These are phyloP conservation scores for Infundibulicybe gibba DNA, from an alignment of 768 basidiomycete genomes.

Conservation along the genomic window DNA sequence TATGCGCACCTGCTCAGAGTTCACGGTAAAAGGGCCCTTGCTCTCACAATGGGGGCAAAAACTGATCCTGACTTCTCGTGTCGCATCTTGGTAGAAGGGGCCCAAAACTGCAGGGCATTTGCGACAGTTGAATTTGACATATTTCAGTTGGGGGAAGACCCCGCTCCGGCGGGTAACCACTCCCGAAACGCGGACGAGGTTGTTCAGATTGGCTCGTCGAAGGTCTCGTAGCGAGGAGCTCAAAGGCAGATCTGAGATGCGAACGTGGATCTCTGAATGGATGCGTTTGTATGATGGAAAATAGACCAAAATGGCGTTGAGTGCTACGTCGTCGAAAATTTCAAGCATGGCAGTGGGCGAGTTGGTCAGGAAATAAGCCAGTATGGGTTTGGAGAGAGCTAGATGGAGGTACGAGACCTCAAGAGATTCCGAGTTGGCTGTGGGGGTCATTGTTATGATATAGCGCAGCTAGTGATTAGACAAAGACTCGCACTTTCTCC, in stretches of 20 bases:
- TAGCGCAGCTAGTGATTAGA: not conserved
- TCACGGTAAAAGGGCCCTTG: conserved; percentile 93
- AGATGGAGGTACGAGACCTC: conserved; percentile 98
- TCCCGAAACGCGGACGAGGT: conserved; percentile 91
- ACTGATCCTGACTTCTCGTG: conserved; percentile 89
- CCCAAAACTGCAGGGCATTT: conserved; percentile 94
- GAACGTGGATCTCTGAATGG: conserved; percentile 96
- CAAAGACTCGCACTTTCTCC: conserved; percentile 75
- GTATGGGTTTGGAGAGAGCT: conserved; percentile 85
- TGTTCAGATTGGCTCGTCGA: conserved; percentile 88
- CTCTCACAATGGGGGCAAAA: conserved; percentile 94
- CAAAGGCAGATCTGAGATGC: conserved; percentile 91
- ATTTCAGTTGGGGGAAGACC: conserved; percentile 99
- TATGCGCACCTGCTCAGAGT: conserved; percentile 82
- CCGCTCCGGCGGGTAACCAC: conserved; percentile 95
- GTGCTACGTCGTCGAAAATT: conserved; percentile 94
- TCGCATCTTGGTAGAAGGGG: conserved; percentile 97
- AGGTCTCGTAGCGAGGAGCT: conserved; percentile 90
- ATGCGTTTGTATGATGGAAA: conserved; percentile 97
- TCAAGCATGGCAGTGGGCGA: conserved; percentile 89
- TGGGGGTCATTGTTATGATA: conserved; percentile 9
- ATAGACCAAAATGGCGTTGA: conserved; percentile 91
- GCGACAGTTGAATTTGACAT: conserved; percentile 97
- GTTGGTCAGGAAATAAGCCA: conserved; percentile 97
- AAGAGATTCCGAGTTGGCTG: conserved; percentile 95